A percentile compares a stretch with the other conserved stretches of the same genome.
Conservation (phyloP, 2,329 filamentous ascomycete genomes). For the Sclerotinia sclerotiorum region DNA sequence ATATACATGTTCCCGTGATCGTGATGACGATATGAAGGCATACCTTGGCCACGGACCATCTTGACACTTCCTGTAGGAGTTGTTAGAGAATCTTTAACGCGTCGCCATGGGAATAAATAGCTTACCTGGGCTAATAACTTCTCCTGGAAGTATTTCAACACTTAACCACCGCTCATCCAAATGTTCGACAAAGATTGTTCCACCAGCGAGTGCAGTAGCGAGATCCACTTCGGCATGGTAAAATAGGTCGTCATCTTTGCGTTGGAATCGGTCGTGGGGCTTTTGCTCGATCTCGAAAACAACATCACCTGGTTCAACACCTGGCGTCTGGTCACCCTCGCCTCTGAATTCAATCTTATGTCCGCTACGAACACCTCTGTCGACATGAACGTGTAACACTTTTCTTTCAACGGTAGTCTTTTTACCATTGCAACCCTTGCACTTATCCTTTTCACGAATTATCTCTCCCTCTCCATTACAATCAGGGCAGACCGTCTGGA, state of each 20-base stretch:
- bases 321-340: conserved; percentile 93
- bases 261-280: conserved; percentile 92
- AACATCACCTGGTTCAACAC: conserved; percentile 90
- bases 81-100: conserved; percentile 33
- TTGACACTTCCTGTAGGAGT: conserved; percentile 74
- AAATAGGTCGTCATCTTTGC: conserved; percentile 93
- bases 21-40: conserved; percentile 95
- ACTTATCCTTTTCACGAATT: conserved; percentile 95
- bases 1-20: conserved; percentile 95
- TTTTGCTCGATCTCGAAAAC: conserved; percentile 99
- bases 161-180: conserved; percentile 96
- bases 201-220: conserved; percentile 89
- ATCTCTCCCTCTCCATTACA: conserved; percentile 97
- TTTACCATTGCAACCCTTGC: conserved; percentile 95
- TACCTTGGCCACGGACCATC: conserved; percentile 93
- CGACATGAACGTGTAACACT: conserved; percentile 96
- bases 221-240: conserved; percentile 96
- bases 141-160: conserved; percentile 87
- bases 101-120: conserved; percentile 8
- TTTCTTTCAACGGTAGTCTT: conserved; percentile 98
- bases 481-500: conserved; percentile 98
- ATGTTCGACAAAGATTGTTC: conserved; percentile 89
- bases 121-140: conserved; percentile 90
- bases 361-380: conserved; percentile 87
- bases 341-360: conserved; percentile 97